These are phyloP conservation scores for Cytospora chrysosperma DNA, from an alignment of 2,329 filamentous ascomycete genomes.

Conservation along the genomic window DNA sequence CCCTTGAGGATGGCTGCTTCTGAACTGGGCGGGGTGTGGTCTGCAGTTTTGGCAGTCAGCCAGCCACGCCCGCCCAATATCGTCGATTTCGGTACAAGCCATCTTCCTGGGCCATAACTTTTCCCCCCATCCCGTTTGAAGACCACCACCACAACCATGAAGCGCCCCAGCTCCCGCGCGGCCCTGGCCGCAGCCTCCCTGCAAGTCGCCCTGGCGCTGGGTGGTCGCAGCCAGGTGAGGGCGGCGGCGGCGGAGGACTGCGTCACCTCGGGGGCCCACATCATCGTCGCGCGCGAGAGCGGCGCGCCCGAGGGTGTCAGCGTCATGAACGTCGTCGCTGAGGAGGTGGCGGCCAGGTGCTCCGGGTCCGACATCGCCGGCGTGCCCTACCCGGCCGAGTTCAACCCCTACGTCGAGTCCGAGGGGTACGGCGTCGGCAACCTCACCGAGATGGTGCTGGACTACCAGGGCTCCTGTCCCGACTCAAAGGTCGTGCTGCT, in stretches of 20 bases:
- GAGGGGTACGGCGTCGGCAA: constrained; percentile 35
- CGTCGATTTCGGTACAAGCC: too few species aligned
- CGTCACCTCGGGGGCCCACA: constrained; percentile 28
- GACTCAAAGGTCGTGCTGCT: constrained; percentile 41
- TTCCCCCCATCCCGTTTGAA: too few species aligned
- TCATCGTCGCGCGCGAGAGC: constrained; percentile 42
- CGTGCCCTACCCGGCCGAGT: constrained; percentile 40
- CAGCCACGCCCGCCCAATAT: too few species aligned
- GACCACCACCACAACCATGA: not conserved
- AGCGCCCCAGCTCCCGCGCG: not conserved
- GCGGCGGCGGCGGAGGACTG: not conserved
- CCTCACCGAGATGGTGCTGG: constrained; percentile 33
- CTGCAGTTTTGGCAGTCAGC: not conserved
- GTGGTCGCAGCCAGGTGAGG: too few species aligned
- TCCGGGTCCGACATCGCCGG: constrained; percentile 36
- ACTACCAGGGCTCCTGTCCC: constrained; percentile 38
- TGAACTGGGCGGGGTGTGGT: not conserved
- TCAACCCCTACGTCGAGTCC: constrained; percentile 36
- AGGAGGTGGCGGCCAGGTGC: constrained; percentile 34
- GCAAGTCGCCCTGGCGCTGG: not conserved
- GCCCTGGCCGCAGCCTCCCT: not conserved
- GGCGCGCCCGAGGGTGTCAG: constrained; percentile 37
- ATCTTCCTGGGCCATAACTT: not conserved
- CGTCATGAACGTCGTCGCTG: constrained; percentile 34
- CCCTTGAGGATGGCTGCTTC: not conserved